Percentiles rank a stretch among this genome's conserved stretches.
These are phyloP conservation scores for Chlamydomonas incerta DNA, from an alignment of 139 green algal genomes.

Conservation along the genomic window DNA sequence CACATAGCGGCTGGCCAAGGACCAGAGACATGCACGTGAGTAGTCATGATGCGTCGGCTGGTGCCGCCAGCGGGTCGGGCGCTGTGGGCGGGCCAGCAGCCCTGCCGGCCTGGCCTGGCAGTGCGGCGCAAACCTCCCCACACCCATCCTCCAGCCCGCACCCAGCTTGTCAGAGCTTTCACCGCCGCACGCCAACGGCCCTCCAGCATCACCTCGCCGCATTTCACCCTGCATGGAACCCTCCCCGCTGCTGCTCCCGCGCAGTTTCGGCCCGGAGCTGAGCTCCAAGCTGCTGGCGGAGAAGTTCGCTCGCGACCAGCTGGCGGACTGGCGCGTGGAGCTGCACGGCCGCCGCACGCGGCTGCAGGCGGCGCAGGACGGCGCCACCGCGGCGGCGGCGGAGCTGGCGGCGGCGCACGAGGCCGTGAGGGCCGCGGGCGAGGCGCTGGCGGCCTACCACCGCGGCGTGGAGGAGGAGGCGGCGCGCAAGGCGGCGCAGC, in stretches of 20 bases:
- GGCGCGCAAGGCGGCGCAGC: conserved; percentile 16
- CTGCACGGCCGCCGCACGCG: conserved; percentile 42
- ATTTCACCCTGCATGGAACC: too few relatives aligned
- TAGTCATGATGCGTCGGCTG: too few relatives aligned
- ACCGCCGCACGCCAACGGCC: too few relatives aligned
- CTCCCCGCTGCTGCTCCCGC: too few relatives aligned
- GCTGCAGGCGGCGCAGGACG: conserved; percentile 29
- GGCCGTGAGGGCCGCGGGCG: neutral
- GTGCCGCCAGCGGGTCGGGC: too few relatives aligned
- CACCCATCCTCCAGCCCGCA: too few relatives aligned
- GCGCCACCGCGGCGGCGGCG: conserved; percentile 13
- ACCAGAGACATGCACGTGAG: conserved; percentile 52
- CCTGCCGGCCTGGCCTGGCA: too few relatives aligned
- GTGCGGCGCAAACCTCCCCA: too few relatives aligned
- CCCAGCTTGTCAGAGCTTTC: too few relatives aligned
- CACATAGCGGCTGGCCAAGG: conserved; percentile 22
- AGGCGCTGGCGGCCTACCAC: neutral
- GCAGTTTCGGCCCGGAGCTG: neutral
- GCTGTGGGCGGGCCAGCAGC: too few relatives aligned
- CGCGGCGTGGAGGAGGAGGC: conserved; percentile 10
- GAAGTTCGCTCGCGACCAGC: conserved; percentile 52
- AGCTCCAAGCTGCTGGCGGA: conserved; percentile 45
- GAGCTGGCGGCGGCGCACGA: conserved; percentile 11
- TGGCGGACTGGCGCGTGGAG: conserved; percentile 62
- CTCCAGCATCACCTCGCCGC: too few relatives aligned